Evolutionary conservation across 1,284 basidiomycete genomes (phyloP).

Genomic region (Papiliotrema laurentii): DNA sequence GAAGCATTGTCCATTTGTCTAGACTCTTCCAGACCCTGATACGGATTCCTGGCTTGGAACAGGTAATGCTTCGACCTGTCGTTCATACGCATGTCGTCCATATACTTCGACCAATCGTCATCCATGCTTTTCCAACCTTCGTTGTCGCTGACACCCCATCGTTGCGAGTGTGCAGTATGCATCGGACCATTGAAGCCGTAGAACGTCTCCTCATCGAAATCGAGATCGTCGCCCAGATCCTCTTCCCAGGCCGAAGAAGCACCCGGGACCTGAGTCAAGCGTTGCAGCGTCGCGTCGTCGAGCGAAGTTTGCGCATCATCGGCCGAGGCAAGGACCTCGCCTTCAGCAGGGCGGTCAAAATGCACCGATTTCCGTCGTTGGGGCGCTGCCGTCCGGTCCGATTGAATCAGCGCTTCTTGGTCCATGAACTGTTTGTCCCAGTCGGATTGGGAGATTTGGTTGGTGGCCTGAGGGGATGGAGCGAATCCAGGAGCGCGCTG

Average conservation of each 20-base stretch:
- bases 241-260: constrained; percentile 44
- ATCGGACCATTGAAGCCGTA: constrained; percentile 30
- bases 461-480: not conserved
- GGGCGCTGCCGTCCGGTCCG: constrained; percentile 2
- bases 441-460: constrained; percentile 9
- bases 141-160: constrained; percentile 14
- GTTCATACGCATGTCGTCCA: constrained; percentile 58
- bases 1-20: constrained; percentile 48
- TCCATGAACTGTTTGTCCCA: constrained; percentile 39
- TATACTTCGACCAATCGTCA: constrained; percentile 71
- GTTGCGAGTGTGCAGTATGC: constrained; percentile 5
- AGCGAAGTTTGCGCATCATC: constrained; percentile 36
- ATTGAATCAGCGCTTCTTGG: constrained; percentile 26
- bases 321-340: not conserved
- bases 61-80: constrained; percentile 55
- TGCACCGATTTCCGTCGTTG: constrained; percentile 44
- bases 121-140: constrained; percentile 64
- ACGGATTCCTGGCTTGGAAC: constrained; percentile 80
- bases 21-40: constrained; percentile 54
- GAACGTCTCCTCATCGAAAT: constrained; percentile 37
- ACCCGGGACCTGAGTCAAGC: constrained; percentile 36
- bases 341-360: constrained; percentile 35
- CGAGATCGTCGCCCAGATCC: constrained; percentile 24
- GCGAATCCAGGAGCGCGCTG: not conserved
- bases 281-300: constrained; percentile 49